These are phyloP conservation scores for Candida broadrunensis DNA, from an alignment of 805 yeast species.

Conservation along the genomic window DNA sequence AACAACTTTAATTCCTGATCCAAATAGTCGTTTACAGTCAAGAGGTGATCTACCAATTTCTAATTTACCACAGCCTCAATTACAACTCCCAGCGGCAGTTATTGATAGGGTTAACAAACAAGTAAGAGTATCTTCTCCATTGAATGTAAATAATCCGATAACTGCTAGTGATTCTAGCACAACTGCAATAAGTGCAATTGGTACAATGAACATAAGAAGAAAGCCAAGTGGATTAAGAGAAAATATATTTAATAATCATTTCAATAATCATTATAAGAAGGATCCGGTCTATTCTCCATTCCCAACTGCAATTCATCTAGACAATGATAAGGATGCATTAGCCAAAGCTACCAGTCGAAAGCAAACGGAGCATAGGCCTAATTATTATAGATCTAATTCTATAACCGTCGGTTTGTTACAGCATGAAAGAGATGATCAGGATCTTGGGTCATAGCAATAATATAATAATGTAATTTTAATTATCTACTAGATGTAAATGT, in stretches of 20 bases:
- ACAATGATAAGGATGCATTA: slow-evolving; percentile 27
- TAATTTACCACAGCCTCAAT: not conserved
- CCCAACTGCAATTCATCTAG: slow-evolving; percentile 38
- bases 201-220: slow-evolving; percentile 1
- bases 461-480: too few relatives aligned
- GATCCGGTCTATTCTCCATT: slow-evolving; percentile 42
- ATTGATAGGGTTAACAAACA: not conserved
- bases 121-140: not conserved
- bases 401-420: slow-evolving; percentile 39
- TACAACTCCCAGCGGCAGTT: not conserved
- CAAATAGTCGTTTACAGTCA: not conserved
- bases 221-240: slow-evolving; percentile 4
- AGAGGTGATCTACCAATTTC: not conserved
- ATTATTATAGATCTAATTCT: slow-evolving; percentile 35
- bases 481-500: too few relatives aligned
- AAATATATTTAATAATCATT: slow-evolving; percentile 19
- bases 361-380: slow-evolving; percentile 20
- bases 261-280: slow-evolving; percentile 46
- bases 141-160: not conserved
- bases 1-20: slow-evolving; percentile 1
- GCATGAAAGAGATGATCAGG: slow-evolving; percentile 10
- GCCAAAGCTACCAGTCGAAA: slow-evolving; percentile 16
- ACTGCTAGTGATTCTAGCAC: not conserved
- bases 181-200: not conserved
- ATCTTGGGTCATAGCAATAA: too few relatives aligned